Base-by-base conservation (phyloP, 352 stramenopile genomes). In the Aphanomyces stellatus region DNA sequence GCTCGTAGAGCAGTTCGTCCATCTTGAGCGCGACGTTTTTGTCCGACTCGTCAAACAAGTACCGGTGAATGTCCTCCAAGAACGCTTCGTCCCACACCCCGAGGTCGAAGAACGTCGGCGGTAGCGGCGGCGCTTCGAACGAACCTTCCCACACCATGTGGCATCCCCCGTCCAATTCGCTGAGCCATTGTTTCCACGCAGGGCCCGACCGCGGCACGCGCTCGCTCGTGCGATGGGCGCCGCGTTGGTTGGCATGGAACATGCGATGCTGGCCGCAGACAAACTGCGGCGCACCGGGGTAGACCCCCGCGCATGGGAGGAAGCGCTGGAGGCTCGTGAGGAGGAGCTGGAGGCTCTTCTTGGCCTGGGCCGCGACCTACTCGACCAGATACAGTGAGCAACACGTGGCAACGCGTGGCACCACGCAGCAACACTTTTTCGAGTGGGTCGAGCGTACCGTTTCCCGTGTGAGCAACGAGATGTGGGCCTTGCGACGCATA, bases 271-370 rank as follows among this genome's bases (percentile, higher is more conserved):
- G 49, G 49, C 49, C 49, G 28, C 49, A 37, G 4, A n/a, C n/a
- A n/a, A n/a, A n/a, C n/a, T n/a, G n/a, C n/a, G n/a, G n/a, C n/a
- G n/a, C n/a, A n/a, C n/a, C n/a, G n/a, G n/a, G n/a, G n/a, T n/a
- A n/a, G n/a, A n/a, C n/a, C n/a, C n/a, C 27, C 4, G 28, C 49
- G 19, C 49, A 57, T 27, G 49, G 49, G 3, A 57, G 13, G 49
- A 57, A 57, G 49, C 25, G 49, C 49, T 57, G 49, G 2, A 57
- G 19, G 49, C 49, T 57, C 25, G 24, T 57, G 6, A 57, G 28
- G 19, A 57, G 49, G 7, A 57, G 49, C 49, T 22, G 5, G 19
- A 57, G 27, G 28, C 49, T 57, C 49, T 57, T 57, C 49, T 57
- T 57, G 49, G n/a, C 49, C 28, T 57, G 49, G 19, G 49, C 49